Conservation (phyloP, 768 basidiomycete species). For the Candolleomyces efflorescens region DNA sequence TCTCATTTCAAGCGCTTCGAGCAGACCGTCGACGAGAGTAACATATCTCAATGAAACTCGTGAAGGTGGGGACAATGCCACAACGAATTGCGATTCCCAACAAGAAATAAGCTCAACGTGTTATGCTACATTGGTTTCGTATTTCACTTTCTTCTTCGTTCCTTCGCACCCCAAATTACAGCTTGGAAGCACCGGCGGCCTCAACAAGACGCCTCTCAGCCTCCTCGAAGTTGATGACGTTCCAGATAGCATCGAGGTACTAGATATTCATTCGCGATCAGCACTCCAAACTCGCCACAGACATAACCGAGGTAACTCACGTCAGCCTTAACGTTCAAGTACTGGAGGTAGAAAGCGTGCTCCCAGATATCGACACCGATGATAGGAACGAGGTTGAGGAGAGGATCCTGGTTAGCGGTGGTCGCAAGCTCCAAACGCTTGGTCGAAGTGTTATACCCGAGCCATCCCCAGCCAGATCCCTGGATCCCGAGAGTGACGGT, state of each 20-base stretch:
- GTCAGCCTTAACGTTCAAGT: constrained; percentile 91
- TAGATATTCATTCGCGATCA: constrained; percentile 41
- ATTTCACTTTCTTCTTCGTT: background rate
- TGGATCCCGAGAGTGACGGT: constrained; percentile 81
- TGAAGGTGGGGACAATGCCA: too few species aligned
- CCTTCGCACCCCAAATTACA: background rate
- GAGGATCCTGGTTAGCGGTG: constrained; percentile 76
- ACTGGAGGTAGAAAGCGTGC: constrained; percentile 82
- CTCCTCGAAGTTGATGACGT: constrained; percentile 93
- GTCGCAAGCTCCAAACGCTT: constrained; percentile 83
- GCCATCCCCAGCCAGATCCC: constrained; percentile 96
- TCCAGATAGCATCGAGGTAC: constrained; percentile 96
- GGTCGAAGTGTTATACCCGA: constrained; percentile 65
- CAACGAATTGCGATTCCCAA: too few species aligned
- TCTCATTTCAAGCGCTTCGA: too few species aligned
- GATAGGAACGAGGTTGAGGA: constrained; percentile 56
- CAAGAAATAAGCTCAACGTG: too few species aligned
- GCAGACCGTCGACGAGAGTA: too few species aligned
- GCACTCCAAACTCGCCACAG: background rate
- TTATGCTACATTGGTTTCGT: too few species aligned
- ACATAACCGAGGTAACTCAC: constrained; percentile 57
- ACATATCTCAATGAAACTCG: too few species aligned
- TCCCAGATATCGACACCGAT: constrained; percentile 96
- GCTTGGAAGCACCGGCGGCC: constrained; percentile 22
- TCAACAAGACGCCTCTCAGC: constrained; percentile 60